Evolutionary conservation across 371 early-diverging fungal genomes (phyloP), one percentile per base, ranked within the genome.

Genomic region (Mucor sp.): DNA sequence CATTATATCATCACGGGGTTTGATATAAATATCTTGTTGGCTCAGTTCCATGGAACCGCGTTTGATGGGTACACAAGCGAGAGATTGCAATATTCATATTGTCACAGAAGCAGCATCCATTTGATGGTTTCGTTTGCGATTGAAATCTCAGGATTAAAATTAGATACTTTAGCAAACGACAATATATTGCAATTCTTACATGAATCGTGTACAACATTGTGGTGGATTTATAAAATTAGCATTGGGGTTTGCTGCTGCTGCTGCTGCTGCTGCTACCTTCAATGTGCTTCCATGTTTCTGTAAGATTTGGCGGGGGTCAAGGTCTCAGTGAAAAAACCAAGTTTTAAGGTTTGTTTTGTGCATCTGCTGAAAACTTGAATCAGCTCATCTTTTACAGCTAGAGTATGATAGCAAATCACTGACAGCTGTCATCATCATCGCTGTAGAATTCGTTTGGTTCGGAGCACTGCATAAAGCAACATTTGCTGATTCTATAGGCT

Each of bases 31-130:
- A 37, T 50, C 3, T 50, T 50, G 50, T 50, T 50, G 50, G 50
- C 50, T 50, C 50, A 28, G 60, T 60, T 60, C 60, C 60, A 43
- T 60, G 60, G 60, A 60, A 60, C 43, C 60, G 14, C 41, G 35
- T 21, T 35, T 15, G 9, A 21, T 37, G 21, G 39, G 12, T 11
- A 35, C 56, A 56, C 56, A 56, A 32, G 23, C 28, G 30, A 30
- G 28, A 55, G 14, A 55, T 9, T 30, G 28, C 37, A 37, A 37
- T 25, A 53, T 11, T 23, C 53, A 25, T 28, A 17, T 56, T 56
- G 28, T 56, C n/a, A 17, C 56, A 27, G 17, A 57, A 32, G 17
- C 23, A 55, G 17, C 23, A 14, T 55, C 27, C 23, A 21, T 27
- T 53, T 28, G 15, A 28, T 28, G 11, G 27, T 55, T 30, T 32